These are phyloP conservation scores for Kwoniella mangroviensis DNA, from an alignment of 768 basidiomycete species.

Conservation along the genomic window DNA sequence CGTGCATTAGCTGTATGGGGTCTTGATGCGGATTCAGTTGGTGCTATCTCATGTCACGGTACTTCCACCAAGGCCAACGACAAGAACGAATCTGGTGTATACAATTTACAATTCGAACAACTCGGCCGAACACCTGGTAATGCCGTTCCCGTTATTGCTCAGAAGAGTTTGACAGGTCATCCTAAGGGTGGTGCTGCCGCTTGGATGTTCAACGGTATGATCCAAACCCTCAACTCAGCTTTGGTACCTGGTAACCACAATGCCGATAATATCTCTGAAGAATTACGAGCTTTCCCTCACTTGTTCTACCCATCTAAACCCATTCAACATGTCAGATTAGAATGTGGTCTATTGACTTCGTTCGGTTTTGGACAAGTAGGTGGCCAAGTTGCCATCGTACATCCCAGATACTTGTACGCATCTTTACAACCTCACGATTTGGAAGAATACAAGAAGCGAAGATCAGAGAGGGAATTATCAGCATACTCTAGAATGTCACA, in stretches of 20 bases:
- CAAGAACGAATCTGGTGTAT: slow-evolving; percentile 95
- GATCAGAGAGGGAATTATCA: slow-evolving; percentile 67
- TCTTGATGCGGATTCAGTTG: slow-evolving; percentile 87
- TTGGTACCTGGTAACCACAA: slow-evolving; percentile 96
- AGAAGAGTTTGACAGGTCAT: slow-evolving; percentile 96
- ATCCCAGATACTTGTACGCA: slow-evolving; percentile 89
- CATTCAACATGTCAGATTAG: slow-evolving; percentile 88
- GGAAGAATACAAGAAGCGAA: slow-evolving; percentile 68
- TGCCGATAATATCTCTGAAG: slow-evolving; percentile 75
- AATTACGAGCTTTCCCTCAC: slow-evolving; percentile 84
- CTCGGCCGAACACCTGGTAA: slow-evolving; percentile 90
- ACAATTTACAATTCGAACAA: slow-evolving; percentile 90
- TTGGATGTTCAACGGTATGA: slow-evolving; percentile 91
- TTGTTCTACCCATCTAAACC: slow-evolving; percentile 98
- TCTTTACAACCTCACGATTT: slow-evolving; percentile 78
- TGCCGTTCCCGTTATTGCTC: slow-evolving; percentile 95
- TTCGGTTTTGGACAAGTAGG: slow-evolving; percentile 97
- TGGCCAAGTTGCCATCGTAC: slow-evolving; percentile 81
- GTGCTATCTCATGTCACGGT: slow-evolving; percentile 61
- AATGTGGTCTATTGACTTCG: slow-evolving; percentile 58
- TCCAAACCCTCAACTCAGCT: slow-evolving; percentile 82
- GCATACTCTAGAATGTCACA: slow-evolving; percentile 69
- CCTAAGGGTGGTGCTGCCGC: slow-evolving; percentile 99
- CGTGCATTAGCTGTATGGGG: slow-evolving; percentile 98
- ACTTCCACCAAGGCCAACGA: slow-evolving; percentile 70